Evolutionary conservation across 2,329 filamentous ascomycete species (phyloP), one percentile per base, ranked within the genome.

Genomic region (Exophiala calicioides): DNA sequence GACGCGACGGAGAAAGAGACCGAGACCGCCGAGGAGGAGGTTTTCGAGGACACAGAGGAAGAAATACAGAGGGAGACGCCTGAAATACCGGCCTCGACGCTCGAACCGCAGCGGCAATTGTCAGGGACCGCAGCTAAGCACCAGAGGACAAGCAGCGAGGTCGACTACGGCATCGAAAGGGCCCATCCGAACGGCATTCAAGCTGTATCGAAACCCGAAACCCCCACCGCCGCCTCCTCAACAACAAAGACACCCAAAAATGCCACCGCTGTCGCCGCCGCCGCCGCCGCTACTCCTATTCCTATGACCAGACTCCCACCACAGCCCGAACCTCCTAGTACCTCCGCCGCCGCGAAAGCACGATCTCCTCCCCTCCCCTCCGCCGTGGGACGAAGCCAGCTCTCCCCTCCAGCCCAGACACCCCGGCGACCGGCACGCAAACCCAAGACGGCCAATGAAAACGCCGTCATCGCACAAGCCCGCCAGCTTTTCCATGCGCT

Each of bases 121-220:
- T 50, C 50, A 41, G 47, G 56, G 53, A 35, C 77, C 79, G 61
- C 68, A 69, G 52, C 44, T 46, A 61, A 55, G 4, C 68, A 71
- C 50, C 68, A 64, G 72, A 82, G 63, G 73, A 83, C 68, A 71
- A 82, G 70, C 35, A 82, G 78, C 58, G 84, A 87, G 60, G 72
- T 82, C 3, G 84, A 88, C 64, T 86, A 85, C 52, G 84, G 84
- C 13, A 78, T 87, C 53, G 84, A 88, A 47, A 46, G 77, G 44
- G 72, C 74, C 57, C 60, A 72, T 50, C 61, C 67, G 2, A 71
- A 66, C 41, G 63, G 64, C 23, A 58, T 56, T 5, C 34, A 57
- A 32, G 66, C 63, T 16, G 10, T 32, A 31, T 27, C 35, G 8
- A 21, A 35, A 26, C 15, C 32, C 27, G 13, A 40, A 26, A 23